A percentile compares a stretch with the other conserved stretches of the same genome.
These are phyloP conservation scores for Talaromyces amestolkiae DNA, from an alignment of 2,329 filamentous ascomycete species.

Conservation along the genomic window DNA sequence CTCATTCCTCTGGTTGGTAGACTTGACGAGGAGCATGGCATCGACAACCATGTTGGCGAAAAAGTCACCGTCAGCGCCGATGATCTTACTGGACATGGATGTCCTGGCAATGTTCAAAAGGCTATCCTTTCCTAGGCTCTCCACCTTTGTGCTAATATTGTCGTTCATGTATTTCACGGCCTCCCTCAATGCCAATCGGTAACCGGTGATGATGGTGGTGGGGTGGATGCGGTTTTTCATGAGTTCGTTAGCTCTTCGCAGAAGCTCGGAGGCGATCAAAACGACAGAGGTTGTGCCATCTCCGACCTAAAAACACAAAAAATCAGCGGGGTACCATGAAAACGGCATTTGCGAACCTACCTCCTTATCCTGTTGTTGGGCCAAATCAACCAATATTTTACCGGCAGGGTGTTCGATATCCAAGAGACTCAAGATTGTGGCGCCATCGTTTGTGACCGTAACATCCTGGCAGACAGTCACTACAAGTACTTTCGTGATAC, in stretches of 20 bases:
- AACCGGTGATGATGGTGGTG: slow-evolving; percentile 98
- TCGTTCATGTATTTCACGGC: slow-evolving; percentile 99
- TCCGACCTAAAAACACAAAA: slow-evolving; percentile 59
- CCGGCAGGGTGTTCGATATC: slow-evolving; percentile 97
- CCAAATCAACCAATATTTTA: slow-evolving; percentile 96
- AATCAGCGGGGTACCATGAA: slow-evolving; percentile 19
- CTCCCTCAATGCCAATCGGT: slow-evolving; percentile 90
- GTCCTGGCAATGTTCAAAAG: slow-evolving; percentile 95
- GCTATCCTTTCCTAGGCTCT: slow-evolving; percentile 83
- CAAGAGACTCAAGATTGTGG: slow-evolving; percentile 89
- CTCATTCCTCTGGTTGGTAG: slow-evolving; percentile 85
- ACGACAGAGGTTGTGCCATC: slow-evolving; percentile 98
- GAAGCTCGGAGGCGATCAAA: slow-evolving; percentile 90
- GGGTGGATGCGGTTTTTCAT: slow-evolving; percentile 99
- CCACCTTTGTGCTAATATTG: slow-evolving; percentile 94
- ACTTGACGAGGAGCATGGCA: slow-evolving; percentile 91
- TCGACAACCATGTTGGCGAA: slow-evolving; percentile 97
- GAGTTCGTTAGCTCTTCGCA: slow-evolving; percentile 91
- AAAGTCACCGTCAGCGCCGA: slow-evolving; percentile 92
- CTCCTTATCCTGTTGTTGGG: slow-evolving; percentile 98
- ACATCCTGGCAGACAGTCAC: slow-evolving; percentile 65
- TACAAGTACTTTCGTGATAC: slow-evolving; percentile 26
- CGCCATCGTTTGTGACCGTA: slow-evolving; percentile 97
- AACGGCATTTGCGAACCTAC: slow-evolving; percentile 28
- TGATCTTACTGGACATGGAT: slow-evolving; percentile 99